These are phyloP conservation scores for Kazachstania sp. DNA, from an alignment of 1,139 yeast genomes.

Conservation along the genomic window DNA sequence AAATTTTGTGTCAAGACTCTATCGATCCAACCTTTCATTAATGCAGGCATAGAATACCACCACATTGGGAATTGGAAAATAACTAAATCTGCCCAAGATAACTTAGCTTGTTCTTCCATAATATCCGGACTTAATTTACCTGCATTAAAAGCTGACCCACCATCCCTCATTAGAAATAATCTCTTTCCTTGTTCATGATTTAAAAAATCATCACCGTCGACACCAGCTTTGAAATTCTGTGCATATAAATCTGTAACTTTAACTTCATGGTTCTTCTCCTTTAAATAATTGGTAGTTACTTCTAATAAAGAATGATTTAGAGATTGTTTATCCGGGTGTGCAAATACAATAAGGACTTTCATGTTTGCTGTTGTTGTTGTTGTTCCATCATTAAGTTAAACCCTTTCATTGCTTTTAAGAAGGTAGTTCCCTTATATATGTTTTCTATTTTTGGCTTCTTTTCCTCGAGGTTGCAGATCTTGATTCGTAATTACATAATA, in stretches of 20 bases:
- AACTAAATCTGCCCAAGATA: slow-evolving; percentile 28
- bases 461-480: neutral
- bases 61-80: slow-evolving; percentile 26
- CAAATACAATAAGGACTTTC: slow-evolving; percentile 21
- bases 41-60: slow-evolving; percentile 27
- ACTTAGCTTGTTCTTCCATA: slow-evolving; percentile 14
- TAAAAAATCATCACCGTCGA: slow-evolving; percentile 17
- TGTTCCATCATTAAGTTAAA: too few species aligned
- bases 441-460: too few species aligned
- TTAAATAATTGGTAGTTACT: slow-evolving; percentile 13
- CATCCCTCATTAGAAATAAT: slow-evolving; percentile 10
- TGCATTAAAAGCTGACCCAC: slow-evolving; percentile 9
- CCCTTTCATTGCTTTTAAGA: too few species aligned
- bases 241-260: slow-evolving; percentile 21
- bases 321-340: slow-evolving; percentile 24
- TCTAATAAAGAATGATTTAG: slow-evolving; percentile 17
- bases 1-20: slow-evolving; percentile 20
- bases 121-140: slow-evolving; percentile 16
- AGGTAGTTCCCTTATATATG: too few species aligned
- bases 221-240: slow-evolving; percentile 16
- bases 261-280: slow-evolving; percentile 21
- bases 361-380: neutral
- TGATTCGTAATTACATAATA: neutral
- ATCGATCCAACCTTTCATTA: slow-evolving; percentile 26
- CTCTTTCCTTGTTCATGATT: slow-evolving; percentile 8